Conservation (phyloP, 2,329 filamentous ascomycete species). For the Metarhizium robertsii region DNA sequence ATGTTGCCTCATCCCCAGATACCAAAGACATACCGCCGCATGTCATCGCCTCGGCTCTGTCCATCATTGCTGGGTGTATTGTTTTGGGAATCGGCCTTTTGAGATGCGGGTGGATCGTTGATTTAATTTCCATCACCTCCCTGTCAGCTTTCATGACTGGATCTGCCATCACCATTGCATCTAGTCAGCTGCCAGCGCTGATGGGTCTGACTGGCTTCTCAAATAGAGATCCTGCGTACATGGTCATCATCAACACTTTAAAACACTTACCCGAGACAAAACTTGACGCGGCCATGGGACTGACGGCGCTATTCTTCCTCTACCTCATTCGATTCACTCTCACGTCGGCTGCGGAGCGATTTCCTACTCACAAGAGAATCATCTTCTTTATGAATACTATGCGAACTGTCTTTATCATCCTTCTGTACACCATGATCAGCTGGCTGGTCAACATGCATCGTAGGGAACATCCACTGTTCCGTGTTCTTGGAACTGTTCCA, state of each 20-base stretch:
- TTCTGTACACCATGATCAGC: conserved; percentile 86
- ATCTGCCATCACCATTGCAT: conserved; percentile 79
- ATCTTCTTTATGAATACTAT: conserved; percentile 91
- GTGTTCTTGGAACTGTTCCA: conserved; percentile 67
- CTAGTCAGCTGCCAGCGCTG: conserved; percentile 72
- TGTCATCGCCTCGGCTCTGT: conserved; percentile 67
- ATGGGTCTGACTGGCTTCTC: conserved; percentile 71
- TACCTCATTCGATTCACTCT: conserved; percentile 65
- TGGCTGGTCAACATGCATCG: conserved; percentile 70
- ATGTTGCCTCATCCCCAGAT: conserved; percentile 38
- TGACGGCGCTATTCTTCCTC: conserved; percentile 71
- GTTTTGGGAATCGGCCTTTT: conserved; percentile 71
- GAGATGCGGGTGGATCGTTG: conserved; percentile 81
- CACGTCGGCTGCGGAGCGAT: conserved; percentile 56
- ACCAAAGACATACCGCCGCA: conserved; percentile 51
- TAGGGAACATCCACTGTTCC: conserved; percentile 56
- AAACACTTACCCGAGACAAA: conserved; percentile 58
- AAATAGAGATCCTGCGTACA: conserved; percentile 70
- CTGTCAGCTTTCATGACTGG: conserved; percentile 97
- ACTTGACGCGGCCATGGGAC: conserved; percentile 78
- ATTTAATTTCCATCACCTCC: conserved; percentile 82
- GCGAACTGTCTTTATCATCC: conserved; percentile 81
- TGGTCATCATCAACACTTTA: conserved; percentile 73
- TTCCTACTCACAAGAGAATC: conserved; percentile 58
- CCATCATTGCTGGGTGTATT: conserved; percentile 68